Base-by-base conservation (phyloP, 192 early-diverging fungal genomes). In the Coemansia sp. region DNA sequence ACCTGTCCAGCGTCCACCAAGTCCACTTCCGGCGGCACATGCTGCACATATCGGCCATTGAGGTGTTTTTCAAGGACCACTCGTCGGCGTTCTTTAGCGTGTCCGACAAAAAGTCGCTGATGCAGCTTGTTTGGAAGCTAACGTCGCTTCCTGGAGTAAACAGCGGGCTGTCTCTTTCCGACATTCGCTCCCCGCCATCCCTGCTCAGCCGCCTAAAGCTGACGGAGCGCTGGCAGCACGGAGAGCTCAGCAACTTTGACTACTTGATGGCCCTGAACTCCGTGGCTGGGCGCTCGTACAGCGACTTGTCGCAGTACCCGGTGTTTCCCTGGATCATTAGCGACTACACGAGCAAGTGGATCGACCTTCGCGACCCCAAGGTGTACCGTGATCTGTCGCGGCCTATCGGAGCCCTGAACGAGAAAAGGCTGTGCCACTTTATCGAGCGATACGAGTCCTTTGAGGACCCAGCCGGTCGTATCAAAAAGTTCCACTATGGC, bases 201-300 rank as follows among this genome's bases (percentile, higher is more conserved):
- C 65, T 79, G 45, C 37, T 79, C 18, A 45, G 53, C 18, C 67
- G 77, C 20, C 50, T 71, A 16, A 59, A 56, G 52, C 61, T 94
- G 59, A 92, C 91, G 0, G 86, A 91, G 61, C 80, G 85, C 37
- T 98, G 96, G 96, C 86, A 91, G 64, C 85, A 83, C 31, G 78
- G 91, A 23, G 93, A 95, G 70, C 89, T 98, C 39, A 89, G 90
- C 47, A 98, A 98, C 64, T 98, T 97, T 75, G 95, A 98, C 72
- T 98, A 98, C 58, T 64, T 98, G 59, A 96, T 97, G 93, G 85
- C 87, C 36, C 83, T 98, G 9, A 98, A 98, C 73, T 93, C 93
- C 0, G 72, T 94, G 35, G 91, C 93, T 26, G 95, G 93, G 11
- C 76, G 91, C 20, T 90, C 91, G 3, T 89, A 90, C 67, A 90